Evolutionary conservation across 768 basidiomycete species (phyloP), one percentile per base, ranked within the genome.

Genomic region (Leccinum broughii): DNA sequence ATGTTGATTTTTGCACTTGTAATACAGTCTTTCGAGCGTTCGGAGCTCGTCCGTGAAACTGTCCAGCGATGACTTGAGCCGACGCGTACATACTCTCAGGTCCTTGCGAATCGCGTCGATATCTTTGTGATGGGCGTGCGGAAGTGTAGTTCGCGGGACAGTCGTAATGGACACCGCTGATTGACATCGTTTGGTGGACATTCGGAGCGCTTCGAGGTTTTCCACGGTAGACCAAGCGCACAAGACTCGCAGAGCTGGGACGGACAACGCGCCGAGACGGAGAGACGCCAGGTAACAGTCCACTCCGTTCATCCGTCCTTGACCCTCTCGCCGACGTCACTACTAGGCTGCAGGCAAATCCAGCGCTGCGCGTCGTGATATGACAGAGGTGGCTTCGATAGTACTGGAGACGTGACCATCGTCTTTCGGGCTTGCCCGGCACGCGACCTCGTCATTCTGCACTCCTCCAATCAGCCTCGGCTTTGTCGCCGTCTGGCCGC

Each of bases 231-330:
- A 91, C 88, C 26, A 98, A 98, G 77, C 80, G 88, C 62, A 85
- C 86, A 10, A 95, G 93, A 75, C 86, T 98, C 37, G 92, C 86
- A 53, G 92, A 93, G 63, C 80, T 97, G 39, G 34, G 85, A 90
- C 62, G 10, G 89, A 66, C 82, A 87, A 67, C 83, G 78, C 59
- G 80, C 77, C 58, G 86, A 84, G 52, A 76, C 75, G 24, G 80
- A 84, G 51, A 64, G 72, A 56, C 70, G 65, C 6, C 69, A 65
- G 60, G 72, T 72, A 66, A 51, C 17, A 20, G 54, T 63, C 44
- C 15, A 9, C 22, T 14, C 46, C 34, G 14, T 59, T 57, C 6
- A 24, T 48, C n/a, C 17, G 9, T 34, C 28, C 8, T 28, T 28
- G 28, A 28, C 7, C 28, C 28, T 28, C 28, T 28, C 28, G 28